Base-by-base conservation (phyloP, 1,284 basidiomycete genomes). In the Sphagnurus paluster region DNA sequence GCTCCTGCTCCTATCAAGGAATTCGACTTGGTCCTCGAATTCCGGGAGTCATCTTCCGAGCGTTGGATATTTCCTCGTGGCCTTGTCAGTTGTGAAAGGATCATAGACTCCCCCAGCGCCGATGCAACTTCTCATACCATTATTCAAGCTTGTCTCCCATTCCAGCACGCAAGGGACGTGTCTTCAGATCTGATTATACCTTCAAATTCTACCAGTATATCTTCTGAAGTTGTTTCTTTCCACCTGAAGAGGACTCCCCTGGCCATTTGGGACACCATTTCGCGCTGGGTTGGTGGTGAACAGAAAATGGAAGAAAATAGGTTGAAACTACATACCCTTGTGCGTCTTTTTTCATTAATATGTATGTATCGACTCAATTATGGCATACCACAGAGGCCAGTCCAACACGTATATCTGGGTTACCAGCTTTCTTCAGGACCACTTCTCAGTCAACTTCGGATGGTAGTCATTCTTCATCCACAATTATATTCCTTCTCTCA, bases 1-100 rank as follows among this genome's bases (percentile, higher is more conserved):
- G 33, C 54, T 9, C 46, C 59, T 33, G 44, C 62, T 32, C 57
- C 70, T 34, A 55, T 69, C 28, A 79, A 72, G 55, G 74, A 76
- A 11, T 84, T 80, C 52, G 87, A 89, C 60, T 57, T 89, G 4
- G 75, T 89, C 19, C 59, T 90, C 43, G 83, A 87, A 56, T 89
- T 87, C 51, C 66, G 72, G 30, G 87, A 90, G 56, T 66, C 69
- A 9, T 70, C 76, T 1, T 67, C 68, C 24, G 83, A 87, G 41
- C 74, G 79, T 7, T 84, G 78, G 75, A 57, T 85, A 5, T 67
- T 90, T 45, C 85, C 87, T 48, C 77, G 83, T 30, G 77, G 76
- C 25, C 69, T 72, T 9, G 71, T 72, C 2, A 65, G 73, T 32
- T 79, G 71, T 50, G 74, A 82, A 53, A 60, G 61, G 48, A 52